Percentiles rank a stretch among this genome's conserved stretches.
phyloP scores from a whole-genome alignment of 2,329 filamentous ascomycete species.

The Emmonsiellopsis sp. region DNA sequence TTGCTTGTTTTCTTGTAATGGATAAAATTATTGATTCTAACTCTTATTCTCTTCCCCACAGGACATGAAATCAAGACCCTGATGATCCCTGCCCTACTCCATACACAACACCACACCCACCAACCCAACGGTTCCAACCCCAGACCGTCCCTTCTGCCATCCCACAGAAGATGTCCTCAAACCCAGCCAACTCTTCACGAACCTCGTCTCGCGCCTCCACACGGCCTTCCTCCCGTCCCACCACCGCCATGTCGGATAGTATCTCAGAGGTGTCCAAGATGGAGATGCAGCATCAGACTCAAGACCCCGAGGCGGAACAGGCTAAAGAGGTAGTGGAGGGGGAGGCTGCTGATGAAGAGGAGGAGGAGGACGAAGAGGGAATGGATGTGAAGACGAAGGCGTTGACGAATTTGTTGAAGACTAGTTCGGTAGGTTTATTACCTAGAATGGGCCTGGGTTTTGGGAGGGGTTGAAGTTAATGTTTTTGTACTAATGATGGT shows the following conservation, averaged over 20 bases:
- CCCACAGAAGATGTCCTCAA: constrained; percentile 14
- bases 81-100: too few species aligned
- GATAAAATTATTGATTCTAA: too few species aligned
- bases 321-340: constrained; percentile 16
- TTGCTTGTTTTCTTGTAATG: too few species aligned
- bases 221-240: constrained; percentile 21
- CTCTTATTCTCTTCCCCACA: too few species aligned
- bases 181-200: constrained; percentile 19
- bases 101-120: too few species aligned
- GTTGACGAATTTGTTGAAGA: constrained; percentile 37
- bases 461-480: not conserved
- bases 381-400: constrained; percentile 38
- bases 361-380: constrained; percentile 25
- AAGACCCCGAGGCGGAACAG: constrained; percentile 6
- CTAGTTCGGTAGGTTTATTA: constrained; percentile 30
- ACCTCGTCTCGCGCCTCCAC: constrained; percentile 22
- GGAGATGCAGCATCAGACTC: constrained; percentile 3
- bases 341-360: constrained; percentile 6
- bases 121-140: too few species aligned
- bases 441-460: not conserved
- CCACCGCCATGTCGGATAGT: constrained; percentile 13
- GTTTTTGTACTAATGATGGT: not conserved
- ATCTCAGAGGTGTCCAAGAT: constrained; percentile 9
- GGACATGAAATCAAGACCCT: too few species aligned
- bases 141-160: too few species aligned